These are phyloP conservation scores for Porogramme epimiltina DNA, from an alignment of 1,284 basidiomycete species.

Conservation along the genomic window DNA sequence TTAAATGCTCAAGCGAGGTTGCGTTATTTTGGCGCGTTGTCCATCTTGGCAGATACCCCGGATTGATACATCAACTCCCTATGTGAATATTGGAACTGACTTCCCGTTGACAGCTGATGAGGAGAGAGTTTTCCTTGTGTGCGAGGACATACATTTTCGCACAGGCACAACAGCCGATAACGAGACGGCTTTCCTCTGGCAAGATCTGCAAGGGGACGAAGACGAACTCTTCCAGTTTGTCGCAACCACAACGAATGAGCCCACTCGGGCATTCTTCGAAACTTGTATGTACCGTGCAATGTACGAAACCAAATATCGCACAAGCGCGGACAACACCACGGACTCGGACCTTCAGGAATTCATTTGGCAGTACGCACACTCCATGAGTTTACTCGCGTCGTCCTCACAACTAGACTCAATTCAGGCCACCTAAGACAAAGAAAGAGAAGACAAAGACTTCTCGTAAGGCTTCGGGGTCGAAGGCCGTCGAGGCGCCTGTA, in stretches of 20 bases:
- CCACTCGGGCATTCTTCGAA: slow-evolving; percentile 88
- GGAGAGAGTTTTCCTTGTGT: slow-evolving; percentile 90
- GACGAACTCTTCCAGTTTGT: slow-evolving; percentile 86
- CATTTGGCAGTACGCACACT: slow-evolving; percentile 66
- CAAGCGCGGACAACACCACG: slow-evolving; percentile 66
- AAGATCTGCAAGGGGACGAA: slow-evolving; percentile 82
- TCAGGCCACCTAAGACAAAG: slow-evolving; percentile 39
- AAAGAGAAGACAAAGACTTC: slow-evolving; percentile 30
- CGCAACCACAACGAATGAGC: slow-evolving; percentile 77
- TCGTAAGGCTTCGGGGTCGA: slow-evolving; percentile 26
- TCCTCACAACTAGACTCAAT: background rate
- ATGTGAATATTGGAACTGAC: background rate
- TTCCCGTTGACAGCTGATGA: slow-evolving; percentile 67
- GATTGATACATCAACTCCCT: too few species aligned
- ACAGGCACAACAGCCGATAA: slow-evolving; percentile 71
- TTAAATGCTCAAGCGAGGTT: too few species aligned
- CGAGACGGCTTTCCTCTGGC: slow-evolving; percentile 87
- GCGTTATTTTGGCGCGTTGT: too few species aligned
- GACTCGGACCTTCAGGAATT: slow-evolving; percentile 78
- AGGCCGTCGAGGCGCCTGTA: slow-evolving; percentile 16
- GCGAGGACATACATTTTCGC: slow-evolving; percentile 85
- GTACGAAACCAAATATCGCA: slow-evolving; percentile 88
- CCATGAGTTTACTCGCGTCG: background rate
- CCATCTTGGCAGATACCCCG: too few species aligned
- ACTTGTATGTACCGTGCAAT: slow-evolving; percentile 93